These are phyloP conservation scores for Lunularia cruciata DNA, from an alignment of 225 moss, liverwort and hornwort genomes.

Conservation along the genomic window DNA sequence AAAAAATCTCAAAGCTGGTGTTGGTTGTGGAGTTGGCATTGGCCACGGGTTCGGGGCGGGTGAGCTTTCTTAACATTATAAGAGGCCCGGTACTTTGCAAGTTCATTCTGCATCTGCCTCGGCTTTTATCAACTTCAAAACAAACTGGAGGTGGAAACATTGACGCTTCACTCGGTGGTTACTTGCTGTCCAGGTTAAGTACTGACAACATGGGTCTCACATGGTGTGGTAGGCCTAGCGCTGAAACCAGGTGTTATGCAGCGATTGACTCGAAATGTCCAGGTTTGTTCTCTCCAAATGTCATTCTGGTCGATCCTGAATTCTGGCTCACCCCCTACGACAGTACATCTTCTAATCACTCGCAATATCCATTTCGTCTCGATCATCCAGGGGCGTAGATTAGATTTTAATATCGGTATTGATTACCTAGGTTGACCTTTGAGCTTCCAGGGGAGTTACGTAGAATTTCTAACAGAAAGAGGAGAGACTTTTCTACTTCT, in stretches of 20 bases:
- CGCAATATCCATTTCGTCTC: too few species aligned
- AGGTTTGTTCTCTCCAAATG: constrained; percentile 31
- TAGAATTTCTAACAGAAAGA: too few species aligned
- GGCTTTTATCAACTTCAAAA: background rate
- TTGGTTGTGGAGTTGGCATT: constrained; percentile 53
- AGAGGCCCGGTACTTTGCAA: background rate
- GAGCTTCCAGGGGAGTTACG: background rate
- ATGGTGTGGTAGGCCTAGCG: constrained; percentile 50
- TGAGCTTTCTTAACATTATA: constrained; percentile 10
- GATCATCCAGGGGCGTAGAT: too few species aligned
- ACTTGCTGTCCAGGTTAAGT: constrained; percentile 38
- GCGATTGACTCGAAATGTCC: constrained; percentile 32
- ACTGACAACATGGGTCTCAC: constrained; percentile 44
- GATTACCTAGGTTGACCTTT: too few species aligned
- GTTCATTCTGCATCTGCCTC: background rate
- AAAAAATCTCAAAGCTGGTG: constrained; percentile 51
- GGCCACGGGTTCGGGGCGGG: constrained; percentile 55
- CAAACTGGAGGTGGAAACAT: too few species aligned
- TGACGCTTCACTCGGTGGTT: constrained; percentile 26
- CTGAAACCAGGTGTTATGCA: constrained; percentile 50
- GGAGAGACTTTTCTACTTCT: background rate
- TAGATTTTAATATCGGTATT: too few species aligned
- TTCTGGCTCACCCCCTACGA: too few species aligned
- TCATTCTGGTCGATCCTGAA: background rate
- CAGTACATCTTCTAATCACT: too few species aligned